A percentile compares a stretch with the other conserved stretches of the same genome.
Evolutionary conservation across 192 early-diverging fungal genomes (phyloP).

Genomic region (Coemansia sp.): DNA sequence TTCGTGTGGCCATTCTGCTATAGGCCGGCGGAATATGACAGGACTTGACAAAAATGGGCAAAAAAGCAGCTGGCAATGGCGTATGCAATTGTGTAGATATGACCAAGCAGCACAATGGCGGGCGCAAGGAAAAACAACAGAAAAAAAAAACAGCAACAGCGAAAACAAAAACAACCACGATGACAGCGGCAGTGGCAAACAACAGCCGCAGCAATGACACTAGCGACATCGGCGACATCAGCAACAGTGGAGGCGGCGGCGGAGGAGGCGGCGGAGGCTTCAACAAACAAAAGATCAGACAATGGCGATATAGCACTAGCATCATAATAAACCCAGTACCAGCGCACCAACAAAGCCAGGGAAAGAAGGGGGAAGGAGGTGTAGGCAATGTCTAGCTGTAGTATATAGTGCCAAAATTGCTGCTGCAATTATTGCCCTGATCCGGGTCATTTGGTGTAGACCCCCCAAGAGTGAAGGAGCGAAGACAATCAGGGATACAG

Average conservation of each 20-base stretch:
- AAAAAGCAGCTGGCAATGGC: slow-evolving; percentile 7
- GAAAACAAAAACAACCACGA: not conserved
- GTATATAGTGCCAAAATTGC: not conserved
- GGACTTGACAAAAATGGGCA: not conserved
- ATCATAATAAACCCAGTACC: not conserved
- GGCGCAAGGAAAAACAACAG: slow-evolving; percentile 1
- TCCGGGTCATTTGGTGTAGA: slow-evolving; percentile 7
- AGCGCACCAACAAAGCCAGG: not conserved
- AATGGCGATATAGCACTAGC: slow-evolving; percentile 3
- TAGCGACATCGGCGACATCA: slow-evolving; percentile 4
- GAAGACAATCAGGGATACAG: slow-evolving; percentile 6
- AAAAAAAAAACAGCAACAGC: slow-evolving; percentile 2
- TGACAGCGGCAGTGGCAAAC: slow-evolving; percentile 10
- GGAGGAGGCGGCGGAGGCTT: slow-evolving; percentile 2
- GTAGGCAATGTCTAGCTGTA: not conserved
- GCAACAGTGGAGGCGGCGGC: not conserved
- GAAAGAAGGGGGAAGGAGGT: not conserved
- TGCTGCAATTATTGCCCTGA: slow-evolving; percentile 9
- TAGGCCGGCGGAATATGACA: not conserved
- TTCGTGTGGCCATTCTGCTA: slow-evolving; percentile 11
- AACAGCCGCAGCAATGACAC: slow-evolving; percentile 4
- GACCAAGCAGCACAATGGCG: slow-evolving; percentile 18
- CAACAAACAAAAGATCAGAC: slow-evolving; percentile 5
- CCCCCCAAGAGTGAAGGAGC: not conserved
- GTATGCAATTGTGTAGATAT: slow-evolving; percentile 24